A percentile compares a stretch with the other conserved stretches of the same genome.
Conservation (phyloP, 176 grass and related monocot genomes). For the Tillandsia leiboldiana region DNA sequence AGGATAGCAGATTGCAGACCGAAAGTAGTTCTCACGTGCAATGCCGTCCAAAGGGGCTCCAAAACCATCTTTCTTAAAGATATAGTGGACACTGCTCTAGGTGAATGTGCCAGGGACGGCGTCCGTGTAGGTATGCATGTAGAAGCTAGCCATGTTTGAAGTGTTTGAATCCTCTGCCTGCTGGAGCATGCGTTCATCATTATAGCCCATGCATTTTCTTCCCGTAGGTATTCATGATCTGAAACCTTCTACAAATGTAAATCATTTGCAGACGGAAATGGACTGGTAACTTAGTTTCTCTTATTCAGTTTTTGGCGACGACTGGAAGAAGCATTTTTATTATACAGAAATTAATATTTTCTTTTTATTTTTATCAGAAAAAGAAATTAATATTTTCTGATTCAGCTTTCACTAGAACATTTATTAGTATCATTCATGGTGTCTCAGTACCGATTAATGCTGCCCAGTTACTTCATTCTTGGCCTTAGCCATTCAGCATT, state of each 20-base stretch:
- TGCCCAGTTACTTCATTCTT: neutral
- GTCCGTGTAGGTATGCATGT: constrained; percentile 53
- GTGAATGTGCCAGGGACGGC: constrained; percentile 52
- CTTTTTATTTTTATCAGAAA: too few species aligned
- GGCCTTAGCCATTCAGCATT: neutral
- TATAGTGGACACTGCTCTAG: constrained; percentile 65
- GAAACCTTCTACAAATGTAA: neutral
- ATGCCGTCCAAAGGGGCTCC: constrained; percentile 64
- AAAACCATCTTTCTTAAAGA: constrained; percentile 86
- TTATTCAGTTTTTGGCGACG: neutral
- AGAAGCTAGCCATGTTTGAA: neutral
- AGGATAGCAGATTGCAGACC: constrained; percentile 81
- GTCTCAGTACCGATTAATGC: neutral
- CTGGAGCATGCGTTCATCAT: neutral
- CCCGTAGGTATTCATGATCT: neutral
- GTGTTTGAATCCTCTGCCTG: neutral
- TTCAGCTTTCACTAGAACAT: neutral
- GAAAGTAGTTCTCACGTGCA: constrained; percentile 92
- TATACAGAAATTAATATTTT: neutral
- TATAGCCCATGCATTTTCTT: neutral
- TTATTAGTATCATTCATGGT: neutral
- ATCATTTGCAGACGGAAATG: neutral
- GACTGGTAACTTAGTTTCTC: neutral
- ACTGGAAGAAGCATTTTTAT: too few species aligned
- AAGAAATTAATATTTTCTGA: neutral